A percentile compares a stretch with the other conserved stretches of the same genome.
phyloP scores from a whole-genome alignment of 2,329 filamentous ascomycete species.

The Juglanconis sp. region DNA sequence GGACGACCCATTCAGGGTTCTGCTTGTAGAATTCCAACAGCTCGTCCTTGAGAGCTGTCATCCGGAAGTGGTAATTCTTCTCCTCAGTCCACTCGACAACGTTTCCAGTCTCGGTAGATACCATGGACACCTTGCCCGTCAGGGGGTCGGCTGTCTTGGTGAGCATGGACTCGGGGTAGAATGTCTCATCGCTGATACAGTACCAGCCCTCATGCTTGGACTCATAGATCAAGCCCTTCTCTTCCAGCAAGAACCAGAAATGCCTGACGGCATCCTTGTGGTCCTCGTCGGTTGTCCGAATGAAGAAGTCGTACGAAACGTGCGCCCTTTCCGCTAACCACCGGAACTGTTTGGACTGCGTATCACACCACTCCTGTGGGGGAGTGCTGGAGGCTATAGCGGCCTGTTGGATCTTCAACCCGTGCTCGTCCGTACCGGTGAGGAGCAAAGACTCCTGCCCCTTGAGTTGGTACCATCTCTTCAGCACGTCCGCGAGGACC shows the following conservation, averaged over 20 bases:
- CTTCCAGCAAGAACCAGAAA: constrained; percentile 79
- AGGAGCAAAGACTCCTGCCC: constrained; percentile 70
- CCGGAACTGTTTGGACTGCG: constrained; percentile 75
- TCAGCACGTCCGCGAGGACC: constrained; percentile 85
- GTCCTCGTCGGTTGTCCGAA: constrained; percentile 81
- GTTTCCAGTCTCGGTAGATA: constrained; percentile 81
- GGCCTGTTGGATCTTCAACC: constrained; percentile 93
- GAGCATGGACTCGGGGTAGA: constrained; percentile 77
- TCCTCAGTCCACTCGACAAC: constrained; percentile 95
- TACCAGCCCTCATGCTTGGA: constrained; percentile 94
- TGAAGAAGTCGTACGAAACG: constrained; percentile 79
- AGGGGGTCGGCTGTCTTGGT: constrained; percentile 71
- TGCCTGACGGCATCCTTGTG: constrained; percentile 84
- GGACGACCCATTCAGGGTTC: constrained; percentile 76
- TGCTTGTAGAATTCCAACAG: constrained; percentile 76
- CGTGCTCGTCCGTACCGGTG: constrained; percentile 96
- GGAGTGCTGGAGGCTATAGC: constrained; percentile 67
- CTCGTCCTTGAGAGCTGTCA: constrained; percentile 76
- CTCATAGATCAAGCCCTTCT: constrained; percentile 76
- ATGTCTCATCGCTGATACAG: constrained; percentile 92
- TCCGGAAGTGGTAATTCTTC: constrained; percentile 88
- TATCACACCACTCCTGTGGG: constrained; percentile 84
- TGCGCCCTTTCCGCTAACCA: constrained; percentile 67
- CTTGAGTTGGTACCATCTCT: constrained; percentile 81
- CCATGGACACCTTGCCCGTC: constrained; percentile 80